Conservation (phyloP, 2,329 filamentous ascomycete genomes). For the Podosphaera xanthii region DNA sequence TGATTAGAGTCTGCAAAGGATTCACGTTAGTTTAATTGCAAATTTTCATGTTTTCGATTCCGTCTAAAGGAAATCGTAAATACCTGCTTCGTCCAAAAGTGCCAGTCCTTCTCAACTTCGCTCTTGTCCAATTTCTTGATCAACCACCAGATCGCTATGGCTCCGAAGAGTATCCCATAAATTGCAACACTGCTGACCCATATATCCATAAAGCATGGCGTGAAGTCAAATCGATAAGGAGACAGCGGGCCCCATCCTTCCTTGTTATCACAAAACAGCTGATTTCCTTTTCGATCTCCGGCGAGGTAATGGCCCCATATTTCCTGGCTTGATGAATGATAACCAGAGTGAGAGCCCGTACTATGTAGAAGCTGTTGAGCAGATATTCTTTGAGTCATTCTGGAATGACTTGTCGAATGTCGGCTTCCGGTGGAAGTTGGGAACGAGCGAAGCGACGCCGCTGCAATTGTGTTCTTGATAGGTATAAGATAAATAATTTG, state of each 20-base stretch:
- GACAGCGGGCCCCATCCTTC: conserved; percentile 95
- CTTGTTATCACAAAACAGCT: conserved; percentile 65
- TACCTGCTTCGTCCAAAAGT: conserved; percentile 86
- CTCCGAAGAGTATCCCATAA: conserved; percentile 59
- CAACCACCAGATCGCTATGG: conserved; percentile 59
- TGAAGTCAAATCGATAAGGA: conserved; percentile 73
- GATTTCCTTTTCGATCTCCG: conserved; percentile 19
- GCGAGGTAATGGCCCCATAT: conserved; percentile 36
- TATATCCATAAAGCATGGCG: conserved; percentile 89
- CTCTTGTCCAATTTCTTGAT: conserved; percentile 43
- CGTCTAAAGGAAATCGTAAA: conserved; percentile 10
- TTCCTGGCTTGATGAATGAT: conserved; percentile 22
- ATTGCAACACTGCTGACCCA: conserved; percentile 59
- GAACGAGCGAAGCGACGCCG: background rate
- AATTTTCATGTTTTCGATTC: background rate
- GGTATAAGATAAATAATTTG: background rate
- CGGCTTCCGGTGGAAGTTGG: background rate
- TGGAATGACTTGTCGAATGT: background rate
- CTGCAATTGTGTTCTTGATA: background rate
- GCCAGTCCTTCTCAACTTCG: conserved; percentile 59
- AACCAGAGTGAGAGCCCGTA: conserved; percentile 39
- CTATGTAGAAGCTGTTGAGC: conserved; percentile 13
- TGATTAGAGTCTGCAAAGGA: conserved; percentile 28
- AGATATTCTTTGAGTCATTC: conserved; percentile 3
- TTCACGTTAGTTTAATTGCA: background rate